Evolutionary conservation across 2,329 filamentous ascomycete species (phyloP), one percentile per base, ranked within the genome.

Genomic region (Exophiala viscosa): DNA sequence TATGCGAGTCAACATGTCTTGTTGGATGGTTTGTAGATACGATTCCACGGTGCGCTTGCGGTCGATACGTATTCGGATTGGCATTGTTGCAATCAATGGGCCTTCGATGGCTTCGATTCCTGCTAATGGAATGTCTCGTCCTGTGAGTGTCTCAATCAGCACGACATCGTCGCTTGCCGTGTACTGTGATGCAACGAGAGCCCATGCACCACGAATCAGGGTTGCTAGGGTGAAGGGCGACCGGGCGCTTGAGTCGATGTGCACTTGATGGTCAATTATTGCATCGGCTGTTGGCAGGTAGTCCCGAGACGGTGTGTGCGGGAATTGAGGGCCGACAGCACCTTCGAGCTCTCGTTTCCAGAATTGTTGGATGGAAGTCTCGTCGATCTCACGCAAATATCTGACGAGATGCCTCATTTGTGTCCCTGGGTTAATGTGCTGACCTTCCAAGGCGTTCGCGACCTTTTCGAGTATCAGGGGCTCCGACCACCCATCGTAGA

Each of bases 21-120:
- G 70, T 34, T 86, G 82, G 2, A 87, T 74, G 2, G 70, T 67
- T 38, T 79, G 71, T 3, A 87, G 69, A 56, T 79, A 85, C 41
- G 81, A 73, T 0, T 65, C 62, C 1, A 73, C 65, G 5, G 65
- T 65, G 41, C 70, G 65, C 31, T 62, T 56, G 9, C 66, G 65
- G 35, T 74, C 62, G 3, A 78, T 63, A 36, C 66, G 61, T 3
- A 77, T 57, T 1, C 75, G 70, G n/a, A 73, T 61, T 6, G 74
- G 74, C 8, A 75, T 66, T 6, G 73, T 72, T 6, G 72, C 65
- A 20, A 74, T 65, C 1, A 70, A 66, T 66, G 76, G 76, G 1
- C 75, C 76, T 43, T 75, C 69, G 32, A 79, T 77, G 14, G 70
- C 63, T 56, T 77, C 76, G 18, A 77, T 72, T 2, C 71, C 74